Conservation (phyloP, 257 asterid species). For the Solanum okadae region DNA sequence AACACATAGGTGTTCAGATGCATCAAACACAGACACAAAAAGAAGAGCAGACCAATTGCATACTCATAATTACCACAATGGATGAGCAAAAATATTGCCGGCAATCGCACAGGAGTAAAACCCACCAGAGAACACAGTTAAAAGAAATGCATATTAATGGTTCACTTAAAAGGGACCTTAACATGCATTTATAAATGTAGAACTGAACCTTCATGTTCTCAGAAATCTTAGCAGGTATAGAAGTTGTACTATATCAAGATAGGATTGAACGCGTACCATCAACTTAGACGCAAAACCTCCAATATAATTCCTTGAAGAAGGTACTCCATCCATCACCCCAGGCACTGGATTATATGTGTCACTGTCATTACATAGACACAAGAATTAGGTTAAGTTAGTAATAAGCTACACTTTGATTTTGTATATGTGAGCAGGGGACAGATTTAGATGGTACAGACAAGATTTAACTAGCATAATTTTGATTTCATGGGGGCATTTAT, state of each 20-base stretch:
- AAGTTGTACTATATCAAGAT: neutral
- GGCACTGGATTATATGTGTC: slow-evolving; percentile 97
- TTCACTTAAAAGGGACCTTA: neutral
- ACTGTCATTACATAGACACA: slow-evolving; percentile 22
- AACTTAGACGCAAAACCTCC: slow-evolving; percentile 91
- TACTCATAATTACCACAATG: neutral
- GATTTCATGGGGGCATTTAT: neutral
- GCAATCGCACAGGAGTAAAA: neutral
- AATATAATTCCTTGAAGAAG: slow-evolving; percentile 73
- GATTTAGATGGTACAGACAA: neutral
- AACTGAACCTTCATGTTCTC: neutral
- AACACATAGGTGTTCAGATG: neutral
- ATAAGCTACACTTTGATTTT: neutral
- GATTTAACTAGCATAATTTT: neutral
- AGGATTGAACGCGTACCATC: slow-evolving; percentile 43
- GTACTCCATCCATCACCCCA: slow-evolving; percentile 93
- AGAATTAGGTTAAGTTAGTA: neutral
- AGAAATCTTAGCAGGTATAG: neutral
- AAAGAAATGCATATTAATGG: neutral
- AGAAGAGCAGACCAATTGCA: neutral
- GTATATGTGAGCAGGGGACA: neutral
- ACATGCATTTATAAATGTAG: neutral
- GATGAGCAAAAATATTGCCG: neutral
- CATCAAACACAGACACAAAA: neutral
- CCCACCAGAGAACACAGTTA: neutral